phyloP scores from a whole-genome alignment of 2,329 filamentous ascomycete species.

The Colletotrichum spaethianum region DNA sequence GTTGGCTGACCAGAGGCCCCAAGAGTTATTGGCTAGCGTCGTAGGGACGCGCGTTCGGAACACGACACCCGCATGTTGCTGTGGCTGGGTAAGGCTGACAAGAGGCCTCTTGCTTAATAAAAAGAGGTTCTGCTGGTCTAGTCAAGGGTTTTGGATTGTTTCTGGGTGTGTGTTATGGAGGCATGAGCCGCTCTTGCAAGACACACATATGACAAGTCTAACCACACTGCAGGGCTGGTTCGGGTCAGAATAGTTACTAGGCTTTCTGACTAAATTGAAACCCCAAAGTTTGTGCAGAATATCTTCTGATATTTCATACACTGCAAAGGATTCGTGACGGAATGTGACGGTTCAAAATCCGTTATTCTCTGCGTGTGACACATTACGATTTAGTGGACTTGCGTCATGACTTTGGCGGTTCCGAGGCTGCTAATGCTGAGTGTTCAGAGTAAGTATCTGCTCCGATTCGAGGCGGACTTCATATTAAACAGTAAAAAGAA shows the following conservation, averaged over 20 bases:
- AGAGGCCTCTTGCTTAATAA: constrained; percentile 23
- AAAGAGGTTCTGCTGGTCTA: background rate
- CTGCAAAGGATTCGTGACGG: too few species aligned
- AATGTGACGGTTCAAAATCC: background rate
- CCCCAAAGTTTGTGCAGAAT: too few species aligned
- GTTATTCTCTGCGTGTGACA: background rate
- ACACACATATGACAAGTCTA: background rate
- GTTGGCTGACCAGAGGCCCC: constrained; percentile 1
- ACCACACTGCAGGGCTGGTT: background rate
- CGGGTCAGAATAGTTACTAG: background rate
- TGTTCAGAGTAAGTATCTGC: fast-evolving
- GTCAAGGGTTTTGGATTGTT: background rate
- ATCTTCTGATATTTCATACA: background rate
- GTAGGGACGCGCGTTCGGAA: constrained; percentile 32
- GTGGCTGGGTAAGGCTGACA: constrained; percentile 40
- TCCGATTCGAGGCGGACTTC: too few species aligned
- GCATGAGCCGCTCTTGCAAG: background rate
- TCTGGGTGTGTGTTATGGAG: background rate
- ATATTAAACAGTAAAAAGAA: background rate
- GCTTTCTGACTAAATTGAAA: background rate
- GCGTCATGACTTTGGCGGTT: background rate
- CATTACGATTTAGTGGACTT: background rate
- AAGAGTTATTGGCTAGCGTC: constrained; percentile 8
- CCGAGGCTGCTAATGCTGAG: too few species aligned
- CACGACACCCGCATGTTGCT: constrained; percentile 22